phyloP scores from a whole-genome alignment of 306 rosid species.

The Dalbergia cochinchinensis region DNA sequence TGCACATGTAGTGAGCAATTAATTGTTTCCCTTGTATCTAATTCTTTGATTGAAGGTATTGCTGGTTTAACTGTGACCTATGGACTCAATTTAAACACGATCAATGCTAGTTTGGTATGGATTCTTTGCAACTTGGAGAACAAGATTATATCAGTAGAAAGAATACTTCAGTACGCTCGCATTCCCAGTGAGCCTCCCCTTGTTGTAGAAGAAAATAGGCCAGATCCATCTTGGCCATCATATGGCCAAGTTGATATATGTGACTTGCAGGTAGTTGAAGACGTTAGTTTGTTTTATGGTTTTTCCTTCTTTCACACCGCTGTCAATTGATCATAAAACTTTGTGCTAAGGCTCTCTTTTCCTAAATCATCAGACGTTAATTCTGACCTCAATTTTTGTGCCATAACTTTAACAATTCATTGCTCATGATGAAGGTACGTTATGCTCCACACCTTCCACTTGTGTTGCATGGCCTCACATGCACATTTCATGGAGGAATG shows the following conservation, averaged over 20 bases:
- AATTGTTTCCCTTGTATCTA: background rate
- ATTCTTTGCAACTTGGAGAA: constrained; percentile 66
- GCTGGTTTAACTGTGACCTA: constrained; percentile 79
- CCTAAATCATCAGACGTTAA: background rate
- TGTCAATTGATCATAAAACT: background rate
- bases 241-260: constrained; percentile 66
- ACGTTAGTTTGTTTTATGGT: background rate
- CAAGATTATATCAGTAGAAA: constrained; percentile 77
- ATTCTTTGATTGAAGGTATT: constrained; percentile 51
- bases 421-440: constrained; percentile 53
- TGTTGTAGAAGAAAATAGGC: constrained; percentile 58
- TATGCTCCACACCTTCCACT: constrained; percentile 62
- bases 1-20: background rate
- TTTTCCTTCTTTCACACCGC: background rate
- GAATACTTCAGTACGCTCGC: constrained; percentile 65
- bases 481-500: constrained; percentile 56
- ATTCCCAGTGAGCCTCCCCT: constrained; percentile 76
- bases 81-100: constrained; percentile 66
- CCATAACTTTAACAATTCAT: background rate
- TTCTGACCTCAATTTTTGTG: background rate
- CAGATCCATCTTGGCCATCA: constrained; percentile 66
- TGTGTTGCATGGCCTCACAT: constrained; percentile 60
- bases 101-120: constrained; percentile 63
- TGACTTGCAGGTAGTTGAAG: constrained; percentile 61
- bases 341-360: background rate